These are phyloP conservation scores for Ceriops tagal DNA, from an alignment of 345 rosid species.

Conservation along the genomic window DNA sequence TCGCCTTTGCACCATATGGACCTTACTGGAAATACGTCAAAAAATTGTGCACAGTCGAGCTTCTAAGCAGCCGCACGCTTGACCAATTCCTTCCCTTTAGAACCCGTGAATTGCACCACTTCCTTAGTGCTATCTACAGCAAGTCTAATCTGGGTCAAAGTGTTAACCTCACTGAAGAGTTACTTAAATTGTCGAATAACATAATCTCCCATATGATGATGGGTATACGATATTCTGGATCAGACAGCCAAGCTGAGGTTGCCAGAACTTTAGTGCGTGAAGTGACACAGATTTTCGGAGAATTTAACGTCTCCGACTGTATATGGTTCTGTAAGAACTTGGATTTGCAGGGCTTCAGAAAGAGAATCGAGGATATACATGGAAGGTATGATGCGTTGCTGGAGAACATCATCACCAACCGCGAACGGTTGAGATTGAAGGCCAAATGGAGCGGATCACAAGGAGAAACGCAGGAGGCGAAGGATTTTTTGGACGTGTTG, in stretches of 20 bases:
- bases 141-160: slow-evolving; percentile 15
- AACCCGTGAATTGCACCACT: slow-evolving; percentile 12
- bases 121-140: slow-evolving; percentile 9
- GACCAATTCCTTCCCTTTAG: slow-evolving; percentile 33
- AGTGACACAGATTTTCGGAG: slow-evolving; percentile 40
- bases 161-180: slow-evolving; percentile 36
- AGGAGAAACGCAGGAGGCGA: slow-evolving; percentile 10
- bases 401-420: too few species aligned
- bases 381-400: too few species aligned
- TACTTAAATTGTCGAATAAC: slow-evolving; percentile 37
- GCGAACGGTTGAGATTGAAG: slow-evolving; percentile 6
- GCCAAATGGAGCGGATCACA: background rate
- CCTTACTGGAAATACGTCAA: slow-evolving; percentile 45
- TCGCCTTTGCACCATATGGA: slow-evolving; percentile 36
- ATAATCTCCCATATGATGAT: slow-evolving; percentile 44
- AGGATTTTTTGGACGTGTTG: slow-evolving; percentile 37
- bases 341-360: too few species aligned
- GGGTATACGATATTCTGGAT: slow-evolving; percentile 31
- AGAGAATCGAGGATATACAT: too few species aligned
- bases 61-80: slow-evolving; percentile 31
- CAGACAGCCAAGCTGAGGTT: slow-evolving; percentile 27
- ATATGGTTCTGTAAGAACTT: too few species aligned
- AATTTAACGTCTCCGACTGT: background rate
- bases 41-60: slow-evolving; percentile 36
- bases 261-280: slow-evolving; percentile 26